Evolutionary conservation across 1,284 basidiomycete species (phyloP), one percentile per base, ranked within the genome.

Genomic region (Ustilago vetiveriae): DNA sequence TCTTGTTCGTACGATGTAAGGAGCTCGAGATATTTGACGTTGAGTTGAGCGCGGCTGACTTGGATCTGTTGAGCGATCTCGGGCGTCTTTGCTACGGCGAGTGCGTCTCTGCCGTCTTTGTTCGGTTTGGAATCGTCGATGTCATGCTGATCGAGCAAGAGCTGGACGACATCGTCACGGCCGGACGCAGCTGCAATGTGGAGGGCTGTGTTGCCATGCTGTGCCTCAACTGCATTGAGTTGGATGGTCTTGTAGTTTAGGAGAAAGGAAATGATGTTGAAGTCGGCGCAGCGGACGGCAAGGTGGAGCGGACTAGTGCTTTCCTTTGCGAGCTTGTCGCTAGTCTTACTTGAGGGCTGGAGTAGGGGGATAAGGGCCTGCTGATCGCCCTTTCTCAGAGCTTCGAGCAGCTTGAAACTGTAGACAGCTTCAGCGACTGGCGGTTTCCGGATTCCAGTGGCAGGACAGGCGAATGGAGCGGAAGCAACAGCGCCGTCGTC

Each of bases 141-240:
- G 4, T 84, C 86, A 0, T 90, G 88, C 74, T 93, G 72, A 6
- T 65, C 56, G 13, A 83, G 69, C 29, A 84, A 66, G 17, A 78
- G 71, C 55, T 76, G 63, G 63, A 85, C 89, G 9, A 92, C 87
- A 59, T 97, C 94, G 3, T 86, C 83, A 32, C 94, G 86, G 4
- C 90, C 91, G 2, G 94, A 85, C 1, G 89, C 88, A 0, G 90
- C 88, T 0, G 94, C 93, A 9, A 97, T 86, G 81, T 98, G 94
- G 0, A 97, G 85, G 0, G 94, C 86, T 0, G 93, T 94, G 6
- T 89, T 90, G 3, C 89, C 88, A 13, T 73, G 60, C 32, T 82
- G 76, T 0, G 67, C 30, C 38, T 84, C 83, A 7, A 43, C 27
- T 2, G 70, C 72, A 24, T 82, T 80, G 41, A 75, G 47, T 60